Evolutionary conservation across 139 green algal genomes (phyloP), one percentile per base, ranked within the genome.

Genomic region (Chlamydomonas sphaeroides): DNA sequence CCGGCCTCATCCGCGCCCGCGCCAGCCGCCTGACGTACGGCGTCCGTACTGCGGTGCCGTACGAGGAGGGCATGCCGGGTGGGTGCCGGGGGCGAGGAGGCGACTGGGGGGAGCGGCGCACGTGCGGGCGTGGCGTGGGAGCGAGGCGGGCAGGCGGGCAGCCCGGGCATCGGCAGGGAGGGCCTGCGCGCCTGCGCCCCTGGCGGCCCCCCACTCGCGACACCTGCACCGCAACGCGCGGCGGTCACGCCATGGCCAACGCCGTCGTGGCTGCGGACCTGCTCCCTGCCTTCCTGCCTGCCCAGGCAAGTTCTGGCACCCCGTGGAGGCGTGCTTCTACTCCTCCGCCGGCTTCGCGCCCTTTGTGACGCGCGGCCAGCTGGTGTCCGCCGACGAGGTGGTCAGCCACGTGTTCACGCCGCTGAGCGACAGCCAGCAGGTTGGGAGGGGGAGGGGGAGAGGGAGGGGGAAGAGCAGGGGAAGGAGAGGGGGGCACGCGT

Each of bases 251-350:
- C n/a, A n/a, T n/a, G n/a, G n/a, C n/a, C n/a, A n/a, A n/a, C n/a
- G n/a, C n/a, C n/a, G n/a, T n/a, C n/a, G n/a, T n/a, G n/a, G n/a
- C n/a, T n/a, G n/a, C n/a, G n/a, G n/a, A n/a, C n/a, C n/a, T n/a
- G n/a, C n/a, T n/a, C n/a, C n/a, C n/a, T n/a, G n/a, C n/a, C n/a
- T n/a, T n/a, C 25, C 35, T 38, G 15, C 10, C 61, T 3, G 11
- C 62, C 21, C 79, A 79, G 80, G 57, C 69, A 80, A 81, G 59
- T 86, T 86, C 62, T 86, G 80, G 80, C 80, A 86, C 70, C 59
- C 65, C 25, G 28, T 23, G 25, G 69, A 80, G 61, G n/a, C 28
- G 30, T 86, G 70, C 80, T 86, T 74, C 70, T 86, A 77, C 69
- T 80, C 53, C 62, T 42, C 74, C 33, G 49, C 45, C 35, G 71